A percentile compares a stretch with the other conserved stretches of the same genome.
phyloP scores from a whole-genome alignment of 2,329 filamentous ascomycete species.

The Penicillium sp. region DNA sequence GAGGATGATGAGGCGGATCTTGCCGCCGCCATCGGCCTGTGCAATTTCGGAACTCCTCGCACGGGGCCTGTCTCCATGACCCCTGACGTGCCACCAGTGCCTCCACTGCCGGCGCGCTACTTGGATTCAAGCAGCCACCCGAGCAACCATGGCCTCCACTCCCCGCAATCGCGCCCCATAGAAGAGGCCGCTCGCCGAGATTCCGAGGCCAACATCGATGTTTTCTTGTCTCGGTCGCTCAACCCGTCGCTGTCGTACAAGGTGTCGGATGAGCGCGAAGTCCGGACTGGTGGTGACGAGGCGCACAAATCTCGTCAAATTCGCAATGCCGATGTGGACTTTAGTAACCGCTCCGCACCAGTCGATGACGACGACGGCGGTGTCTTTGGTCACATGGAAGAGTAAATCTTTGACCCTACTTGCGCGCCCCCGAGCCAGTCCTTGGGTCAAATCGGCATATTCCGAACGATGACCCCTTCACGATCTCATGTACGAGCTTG shows the following conservation, averaged over 20 bases:
- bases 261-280: slow-evolving; percentile 55
- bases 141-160: slow-evolving; percentile 58
- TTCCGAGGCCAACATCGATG: slow-evolving; percentile 35
- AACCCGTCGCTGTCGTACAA: slow-evolving; percentile 48
- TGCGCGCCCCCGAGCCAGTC: slow-evolving; percentile 2
- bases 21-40: slow-evolving; percentile 82
- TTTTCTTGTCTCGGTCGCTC: slow-evolving; percentile 42
- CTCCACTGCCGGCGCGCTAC: slow-evolving; percentile 78
- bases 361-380: slow-evolving; percentile 91
- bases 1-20: slow-evolving; percentile 83
- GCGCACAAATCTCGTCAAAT: slow-evolving; percentile 37
- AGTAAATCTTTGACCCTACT: slow-evolving; percentile 50
- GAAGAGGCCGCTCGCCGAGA: slow-evolving; percentile 33
- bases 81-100: slow-evolving; percentile 79
- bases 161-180: slow-evolving; percentile 47
- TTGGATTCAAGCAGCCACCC: slow-evolving; percentile 59
- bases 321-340: slow-evolving; percentile 37
- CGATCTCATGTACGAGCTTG: slow-evolving; percentile 40
- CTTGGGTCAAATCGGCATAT: slow-evolving; percentile 8
- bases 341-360: slow-evolving; percentile 48
- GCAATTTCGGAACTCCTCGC: slow-evolving; percentile 81
- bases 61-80: slow-evolving; percentile 61
- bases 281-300: slow-evolving; percentile 65
- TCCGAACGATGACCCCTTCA: slow-evolving; percentile 25
- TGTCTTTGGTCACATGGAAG: slow-evolving; percentile 95